Percentiles rank a stretch among this genome's conserved stretches.
Conservation (phyloP, 1,139 yeast species). For the Diutina siamensis region DNA sequence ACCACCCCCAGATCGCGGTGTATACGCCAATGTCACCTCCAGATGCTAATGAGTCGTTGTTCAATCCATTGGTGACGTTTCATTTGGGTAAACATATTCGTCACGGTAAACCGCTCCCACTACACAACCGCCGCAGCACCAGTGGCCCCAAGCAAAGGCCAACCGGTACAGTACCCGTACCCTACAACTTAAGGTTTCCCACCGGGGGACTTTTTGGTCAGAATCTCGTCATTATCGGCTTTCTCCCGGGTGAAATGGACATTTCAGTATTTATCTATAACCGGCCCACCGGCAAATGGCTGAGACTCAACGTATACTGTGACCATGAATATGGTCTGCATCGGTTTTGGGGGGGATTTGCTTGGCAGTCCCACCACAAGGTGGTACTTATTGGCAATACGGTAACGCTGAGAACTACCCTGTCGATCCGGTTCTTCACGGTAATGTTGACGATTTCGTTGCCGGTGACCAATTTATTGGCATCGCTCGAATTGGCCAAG, state of each 20-base stretch:
- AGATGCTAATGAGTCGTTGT: constrained; percentile 7
- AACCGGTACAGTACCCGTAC: constrained; percentile 12
- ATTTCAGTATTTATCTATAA: constrained; percentile 50
- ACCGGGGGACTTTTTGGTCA: constrained; percentile 56
- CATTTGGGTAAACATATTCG: constrained; percentile 24
- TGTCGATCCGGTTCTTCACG: constrained; percentile 50
- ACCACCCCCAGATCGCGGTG: constrained; percentile 18
- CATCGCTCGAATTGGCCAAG: constrained; percentile 29
- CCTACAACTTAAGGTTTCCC: constrained; percentile 38
- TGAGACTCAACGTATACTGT: constrained; percentile 45
- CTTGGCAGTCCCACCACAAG: constrained; percentile 69
- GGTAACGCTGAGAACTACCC: constrained; percentile 34
- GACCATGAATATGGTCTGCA: constrained; percentile 45
- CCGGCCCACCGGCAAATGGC: constrained; percentile 54
- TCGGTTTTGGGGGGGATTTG: constrained; percentile 54
- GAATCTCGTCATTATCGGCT: constrained; percentile 51
- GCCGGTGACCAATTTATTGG: constrained; percentile 52
- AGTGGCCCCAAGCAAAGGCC: not conserved
- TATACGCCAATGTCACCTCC: constrained; percentile 20
- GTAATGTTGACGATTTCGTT: constrained; percentile 46
- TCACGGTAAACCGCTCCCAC: constrained; percentile 21
- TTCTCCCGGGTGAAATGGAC: constrained; percentile 38
- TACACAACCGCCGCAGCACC: constrained; percentile 8
- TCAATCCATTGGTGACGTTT: constrained; percentile 27
- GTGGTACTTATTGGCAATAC: constrained; percentile 45